Evolutionary conservation across 2,329 filamentous ascomycete species (phyloP), one percentile per base, ranked within the genome.

Genomic region (Hymenoscyphus scutula): DNA sequence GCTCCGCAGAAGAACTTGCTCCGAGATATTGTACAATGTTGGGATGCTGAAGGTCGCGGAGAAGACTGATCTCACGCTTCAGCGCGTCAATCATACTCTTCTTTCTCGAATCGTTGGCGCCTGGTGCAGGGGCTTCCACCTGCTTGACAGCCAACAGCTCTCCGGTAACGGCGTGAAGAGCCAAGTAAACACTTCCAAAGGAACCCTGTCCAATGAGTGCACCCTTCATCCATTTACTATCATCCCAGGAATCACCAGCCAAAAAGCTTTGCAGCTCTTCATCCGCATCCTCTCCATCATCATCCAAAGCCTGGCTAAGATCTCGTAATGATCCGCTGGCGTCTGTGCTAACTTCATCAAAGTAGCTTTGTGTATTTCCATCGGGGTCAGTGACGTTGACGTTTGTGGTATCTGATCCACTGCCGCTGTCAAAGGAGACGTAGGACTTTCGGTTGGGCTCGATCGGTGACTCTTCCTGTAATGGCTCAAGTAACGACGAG

Each of bases 161-260:
- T 73, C 94, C 95, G 19, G 95, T 99, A 60, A 99, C 90, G 58
- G 95, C 91, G 75, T 99, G 95, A 34, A 99, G 83, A 29, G 95
- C 95, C 56, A 99, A 84, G 77, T 96, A 99, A 59, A 99, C 95
- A 70, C 89, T 93, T 72, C 95, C 95, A 73, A 99, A 99, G 4
- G 93, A 97, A 66, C 95, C 95, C 77, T 97, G 92, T 34, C 95
- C 95, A 69, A 99, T 99, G 66, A 98, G 82, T 34, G 94, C 93
- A 73, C 95, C 95, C 80, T 98, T 97, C 92, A 99, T 98, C 91
- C 96, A 99, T 76, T 97, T 96, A 79, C 94, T 90, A 66, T 97
- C 93, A 68, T 96, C 93, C 87, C 95, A 98, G 8, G 92, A 96
- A 74, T 97, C 92, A 67, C 92, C 91, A 37, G 92, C 88, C 48